A percentile compares a stretch with the other conserved stretches of the same genome.
These are phyloP conservation scores for Hymenoscyphus scutula DNA, from an alignment of 2,329 filamentous ascomycete genomes.

Conservation along the genomic window DNA sequence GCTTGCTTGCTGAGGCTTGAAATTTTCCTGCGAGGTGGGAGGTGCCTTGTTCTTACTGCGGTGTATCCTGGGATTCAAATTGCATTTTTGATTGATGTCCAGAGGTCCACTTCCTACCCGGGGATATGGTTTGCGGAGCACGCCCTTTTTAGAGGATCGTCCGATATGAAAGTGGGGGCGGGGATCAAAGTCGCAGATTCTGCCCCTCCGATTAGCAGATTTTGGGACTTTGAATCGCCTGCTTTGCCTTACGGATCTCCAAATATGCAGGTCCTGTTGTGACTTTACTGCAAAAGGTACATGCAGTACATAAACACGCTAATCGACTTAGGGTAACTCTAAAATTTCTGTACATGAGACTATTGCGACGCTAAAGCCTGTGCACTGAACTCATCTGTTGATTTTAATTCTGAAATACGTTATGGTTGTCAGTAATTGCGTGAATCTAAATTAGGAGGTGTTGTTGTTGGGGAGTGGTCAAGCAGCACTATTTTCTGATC, in stretches of 20 bases:
- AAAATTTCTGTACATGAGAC: neutral
- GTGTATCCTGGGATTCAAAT: neutral
- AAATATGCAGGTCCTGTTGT: too few species aligned
- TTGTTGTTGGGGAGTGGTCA: too few species aligned
- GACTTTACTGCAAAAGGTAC: too few species aligned
- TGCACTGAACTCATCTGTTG: neutral
- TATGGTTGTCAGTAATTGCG: too few species aligned
- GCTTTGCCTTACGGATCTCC: neutral
- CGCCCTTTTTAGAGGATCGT: neutral
- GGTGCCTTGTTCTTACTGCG: neutral
- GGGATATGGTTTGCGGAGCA: neutral
- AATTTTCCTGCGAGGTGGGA: neutral
- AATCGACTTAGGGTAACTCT: neutral
- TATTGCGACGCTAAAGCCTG: neutral
- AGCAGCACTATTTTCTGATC: too few species aligned
- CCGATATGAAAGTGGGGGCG: neutral
- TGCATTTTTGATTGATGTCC: neutral
- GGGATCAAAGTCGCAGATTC: neutral
- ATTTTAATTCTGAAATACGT: neutral
- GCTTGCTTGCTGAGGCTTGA: neutral
- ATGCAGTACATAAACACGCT: too few species aligned
- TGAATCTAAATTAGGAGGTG: too few species aligned
- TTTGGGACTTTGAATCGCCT: too few species aligned
- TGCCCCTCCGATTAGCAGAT: too few species aligned
- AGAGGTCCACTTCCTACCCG: neutral